Evolutionary conservation across 2,329 filamentous ascomycete species (phyloP).

Genomic region (Anisogramma anomala): DNA sequence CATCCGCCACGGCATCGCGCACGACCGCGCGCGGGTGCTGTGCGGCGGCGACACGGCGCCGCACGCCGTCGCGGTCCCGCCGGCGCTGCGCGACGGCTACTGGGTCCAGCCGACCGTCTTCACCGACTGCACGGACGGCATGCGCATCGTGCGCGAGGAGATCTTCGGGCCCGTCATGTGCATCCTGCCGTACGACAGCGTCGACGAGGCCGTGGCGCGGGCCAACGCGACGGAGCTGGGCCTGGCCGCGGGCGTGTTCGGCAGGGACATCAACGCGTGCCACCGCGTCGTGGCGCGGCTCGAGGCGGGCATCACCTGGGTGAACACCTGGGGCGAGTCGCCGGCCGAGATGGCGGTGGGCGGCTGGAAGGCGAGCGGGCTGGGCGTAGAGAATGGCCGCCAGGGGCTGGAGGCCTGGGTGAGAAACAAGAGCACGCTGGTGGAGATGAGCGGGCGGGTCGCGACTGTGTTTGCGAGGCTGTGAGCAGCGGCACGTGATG

Average conservation of each 20-base stretch:
- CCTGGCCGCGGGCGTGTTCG: slow-evolving; percentile 75
- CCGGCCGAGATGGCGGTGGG: slow-evolving; percentile 88
- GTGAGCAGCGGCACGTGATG: too few species aligned
- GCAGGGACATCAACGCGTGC: slow-evolving; percentile 59
- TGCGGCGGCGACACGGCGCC: slow-evolving; percentile 57
- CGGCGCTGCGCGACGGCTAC: slow-evolving; percentile 50
- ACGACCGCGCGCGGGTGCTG: slow-evolving; percentile 62
- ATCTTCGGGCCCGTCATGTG: slow-evolving; percentile 85
- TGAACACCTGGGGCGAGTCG: slow-evolving; percentile 88
- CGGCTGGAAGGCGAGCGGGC: slow-evolving; percentile 82
- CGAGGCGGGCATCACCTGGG: slow-evolving; percentile 80
- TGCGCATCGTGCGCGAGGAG: slow-evolving; percentile 71
- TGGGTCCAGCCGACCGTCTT: slow-evolving; percentile 81
- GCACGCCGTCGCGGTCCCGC: slow-evolving; percentile 30
- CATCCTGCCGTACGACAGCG: slow-evolving; percentile 59
- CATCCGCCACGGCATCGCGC: slow-evolving; percentile 61
- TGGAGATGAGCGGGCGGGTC: slow-evolving; percentile 65
- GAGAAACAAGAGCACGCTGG: slow-evolving; percentile 75
- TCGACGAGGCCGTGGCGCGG: slow-evolving; percentile 58
- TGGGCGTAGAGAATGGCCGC: slow-evolving; percentile 78
- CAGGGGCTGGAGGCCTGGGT: slow-evolving; percentile 73
- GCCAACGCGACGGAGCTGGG: slow-evolving; percentile 71
- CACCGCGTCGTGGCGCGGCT: slow-evolving; percentile 60
- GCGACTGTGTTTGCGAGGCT: slow-evolving; percentile 65
- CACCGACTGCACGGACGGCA: slow-evolving; percentile 71